Percentiles rank a stretch among this genome's conserved stretches.
phyloP scores from a whole-genome alignment of 2,329 filamentous ascomycete genomes.

The Hortaea werneckii region DNA sequence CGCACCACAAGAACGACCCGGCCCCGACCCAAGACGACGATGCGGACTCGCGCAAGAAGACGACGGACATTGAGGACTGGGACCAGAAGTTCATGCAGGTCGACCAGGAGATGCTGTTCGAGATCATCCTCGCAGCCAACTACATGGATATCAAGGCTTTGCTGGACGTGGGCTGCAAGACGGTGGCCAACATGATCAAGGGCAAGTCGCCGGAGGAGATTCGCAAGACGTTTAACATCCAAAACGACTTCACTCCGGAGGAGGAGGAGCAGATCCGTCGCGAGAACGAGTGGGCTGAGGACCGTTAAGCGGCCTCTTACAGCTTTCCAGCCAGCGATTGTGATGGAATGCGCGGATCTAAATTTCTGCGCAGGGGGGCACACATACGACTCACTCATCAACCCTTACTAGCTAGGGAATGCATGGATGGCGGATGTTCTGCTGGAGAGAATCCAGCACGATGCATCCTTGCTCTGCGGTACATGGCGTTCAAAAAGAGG shows the following conservation, averaged over 20 bases:
- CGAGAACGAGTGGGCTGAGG: conserved; percentile 43
- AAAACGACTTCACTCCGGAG: conserved; percentile 97
- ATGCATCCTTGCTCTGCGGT: too few relatives aligned
- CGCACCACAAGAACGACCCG: conserved; percentile 86
- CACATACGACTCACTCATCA: too few relatives aligned
- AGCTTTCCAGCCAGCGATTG: too few relatives aligned
- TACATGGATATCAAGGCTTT: conserved; percentile 98
- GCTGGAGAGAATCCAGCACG: too few relatives aligned
- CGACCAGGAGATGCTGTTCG: conserved; percentile 98
- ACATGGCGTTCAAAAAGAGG: too few relatives aligned
- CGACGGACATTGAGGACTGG: conserved; percentile 98
- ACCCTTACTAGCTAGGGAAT: too few relatives aligned
- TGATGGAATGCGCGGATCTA: too few relatives aligned
- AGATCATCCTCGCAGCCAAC: conserved; percentile 97
- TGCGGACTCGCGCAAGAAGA: conserved; percentile 91
- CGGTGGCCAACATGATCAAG: conserved; percentile 99
- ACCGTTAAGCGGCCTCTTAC: conserved; percentile 15
- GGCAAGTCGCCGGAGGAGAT: conserved; percentile 99
- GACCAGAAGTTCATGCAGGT: conserved; percentile 99
- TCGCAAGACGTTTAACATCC: conserved; percentile 99
- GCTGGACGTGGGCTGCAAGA: conserved; percentile 97
- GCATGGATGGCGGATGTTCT: too few relatives aligned
- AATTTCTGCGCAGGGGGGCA: too few relatives aligned
- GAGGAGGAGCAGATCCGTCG: conserved; percentile 85
- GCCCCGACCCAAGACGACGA: conserved; percentile 76